Percentiles rank a stretch among this genome's conserved stretches.
phyloP scores from a whole-genome alignment of 805 yeast genomes.

The Torulaspora maleeae region DNA sequence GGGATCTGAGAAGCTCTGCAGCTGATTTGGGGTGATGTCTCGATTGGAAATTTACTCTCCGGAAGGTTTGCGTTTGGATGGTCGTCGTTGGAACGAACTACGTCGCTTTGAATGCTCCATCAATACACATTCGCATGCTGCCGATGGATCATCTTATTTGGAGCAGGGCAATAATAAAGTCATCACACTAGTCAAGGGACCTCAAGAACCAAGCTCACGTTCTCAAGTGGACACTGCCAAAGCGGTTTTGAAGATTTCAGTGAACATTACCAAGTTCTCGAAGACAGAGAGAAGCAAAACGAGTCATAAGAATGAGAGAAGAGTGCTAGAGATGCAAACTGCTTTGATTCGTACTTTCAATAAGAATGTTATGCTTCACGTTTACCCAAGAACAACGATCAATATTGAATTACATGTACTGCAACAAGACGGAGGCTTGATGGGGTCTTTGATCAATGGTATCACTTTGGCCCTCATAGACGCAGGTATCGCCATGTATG shows the following conservation, averaged over 20 bases:
- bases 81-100: slow-evolving; percentile 91
- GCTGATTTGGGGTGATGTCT: slow-evolving; percentile 40
- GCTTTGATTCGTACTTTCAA: slow-evolving; percentile 65
- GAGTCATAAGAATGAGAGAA: slow-evolving; percentile 56
- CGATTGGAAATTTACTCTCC: slow-evolving; percentile 86
- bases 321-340: slow-evolving; percentile 63
- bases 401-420: slow-evolving; percentile 70
- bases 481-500: slow-evolving; percentile 93
- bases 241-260: slow-evolving; percentile 57
- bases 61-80: slow-evolving; percentile 90
- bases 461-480: slow-evolving; percentile 85
- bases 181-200: slow-evolving; percentile 82
- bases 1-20: not conserved
- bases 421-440: slow-evolving; percentile 84
- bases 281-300: slow-evolving; percentile 70
- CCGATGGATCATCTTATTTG: slow-evolving; percentile 89
- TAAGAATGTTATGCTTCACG: slow-evolving; percentile 64
- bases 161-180: slow-evolving; percentile 91
- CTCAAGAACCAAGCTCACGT: slow-evolving; percentile 69
- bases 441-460: slow-evolving; percentile 78
- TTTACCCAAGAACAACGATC: slow-evolving; percentile 83
- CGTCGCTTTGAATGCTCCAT: slow-evolving; percentile 75
- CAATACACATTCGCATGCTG: slow-evolving; percentile 80
- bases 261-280: slow-evolving; percentile 77
- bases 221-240: slow-evolving; percentile 47